Evolutionary conservation across 1,284 basidiomycete species (phyloP), one percentile per base, ranked within the genome.

Genomic region (Apiotrichum gracile): DNA sequence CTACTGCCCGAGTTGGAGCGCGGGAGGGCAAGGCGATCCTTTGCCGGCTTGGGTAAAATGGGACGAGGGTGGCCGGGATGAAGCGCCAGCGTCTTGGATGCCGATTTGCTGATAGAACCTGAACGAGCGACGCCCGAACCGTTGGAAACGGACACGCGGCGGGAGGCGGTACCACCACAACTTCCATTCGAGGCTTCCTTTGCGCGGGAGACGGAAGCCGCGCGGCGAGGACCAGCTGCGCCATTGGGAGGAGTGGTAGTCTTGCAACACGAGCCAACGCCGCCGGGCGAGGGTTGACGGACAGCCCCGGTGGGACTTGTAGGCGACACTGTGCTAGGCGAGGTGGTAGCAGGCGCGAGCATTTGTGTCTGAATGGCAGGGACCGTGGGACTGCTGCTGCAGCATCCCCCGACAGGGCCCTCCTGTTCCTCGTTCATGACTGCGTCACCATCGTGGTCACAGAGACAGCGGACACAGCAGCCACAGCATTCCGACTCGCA

Each of bases 401-500:
- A 57, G 31, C 59, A 54, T 8, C 53, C 42, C 10, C 46, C 34
- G 8, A 31, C 38, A 6, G 31, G 16, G 5, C 22, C 26, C 45
- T 54, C 49, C 37, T 4, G 47, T 4, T 51, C 22, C 26, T 58
- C 50, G 17, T 31, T 33, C 58, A 61, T 60, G 47, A 45, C 47
- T 29, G 64, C 52, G 43, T 66, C 66, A 12, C 62, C 67, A 29
- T 70, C 69, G 38, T 66, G 64, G 12, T 59, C 68, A 45, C 74
- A 76, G 13, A 62, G 60, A 54, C 74, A 76, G 27, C 66, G 58
- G 8, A 64, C 55, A 50, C 74, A 76, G 55, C 75, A 76, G 10
- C 74, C 74, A 52, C 75, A 77, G 57, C 74, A 75, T 6, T 75
- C 72, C 39, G 65, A 65, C 47, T 70, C 64, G 56, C 75, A 77